Evolutionary conservation across 345 rosid genomes (phyloP).

Genomic region (Dovyalis caffra): DNA sequence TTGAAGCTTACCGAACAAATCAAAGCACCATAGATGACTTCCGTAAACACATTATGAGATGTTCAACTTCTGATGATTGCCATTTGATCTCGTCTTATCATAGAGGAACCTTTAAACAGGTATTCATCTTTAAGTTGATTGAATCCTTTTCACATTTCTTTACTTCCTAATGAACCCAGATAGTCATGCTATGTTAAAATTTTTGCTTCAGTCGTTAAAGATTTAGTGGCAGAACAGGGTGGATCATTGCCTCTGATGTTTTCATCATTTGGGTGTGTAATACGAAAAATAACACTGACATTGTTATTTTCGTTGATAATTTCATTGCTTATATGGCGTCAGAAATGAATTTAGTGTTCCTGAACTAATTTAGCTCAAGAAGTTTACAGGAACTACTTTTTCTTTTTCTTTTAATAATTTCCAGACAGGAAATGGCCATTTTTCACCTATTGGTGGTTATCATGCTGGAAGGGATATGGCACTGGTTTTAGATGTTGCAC

Average conservation of each 20-base stretch:
- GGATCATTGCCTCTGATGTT: not conserved
- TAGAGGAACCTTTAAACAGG: slow-evolving; percentile 71
- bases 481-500: slow-evolving; percentile 92
- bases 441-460: slow-evolving; percentile 97
- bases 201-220: too few species aligned
- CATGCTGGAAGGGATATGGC: slow-evolving; percentile 91
- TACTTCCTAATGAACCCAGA: not conserved
- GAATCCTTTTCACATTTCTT: not conserved
- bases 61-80: slow-evolving; percentile 67
- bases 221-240: not conserved
- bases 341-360: slow-evolving; percentile 4
- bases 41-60: slow-evolving; percentile 56
- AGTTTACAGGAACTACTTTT: not conserved
- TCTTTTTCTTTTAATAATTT: not conserved
- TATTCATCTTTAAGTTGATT: slow-evolving; percentile 15
- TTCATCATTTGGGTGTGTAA: not conserved
- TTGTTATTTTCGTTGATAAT: not conserved
- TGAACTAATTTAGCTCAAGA: not conserved
- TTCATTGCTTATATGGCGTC: not conserved
- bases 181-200: too few species aligned
- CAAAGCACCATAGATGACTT: slow-evolving; percentile 75
- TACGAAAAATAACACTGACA: not conserved
- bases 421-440: slow-evolving; percentile 91
- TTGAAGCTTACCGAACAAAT: slow-evolving; percentile 76
- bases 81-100: slow-evolving; percentile 85